A percentile compares a stretch with the other conserved stretches of the same genome.
Evolutionary conservation across 306 rosid species (phyloP).

Genomic region (Lathyrus sativus): DNA sequence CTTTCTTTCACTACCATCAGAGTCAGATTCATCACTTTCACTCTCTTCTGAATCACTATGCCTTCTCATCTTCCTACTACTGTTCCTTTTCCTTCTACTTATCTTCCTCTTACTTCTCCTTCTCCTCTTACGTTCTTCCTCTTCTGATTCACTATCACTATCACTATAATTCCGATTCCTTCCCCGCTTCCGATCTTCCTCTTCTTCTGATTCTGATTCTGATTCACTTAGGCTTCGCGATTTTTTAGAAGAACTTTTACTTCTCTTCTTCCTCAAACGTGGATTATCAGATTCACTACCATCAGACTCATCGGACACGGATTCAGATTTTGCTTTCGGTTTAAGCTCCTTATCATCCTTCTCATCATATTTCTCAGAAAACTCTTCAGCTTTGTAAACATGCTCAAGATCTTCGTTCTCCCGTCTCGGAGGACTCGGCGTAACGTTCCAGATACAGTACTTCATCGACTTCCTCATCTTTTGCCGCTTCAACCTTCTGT

Average conservation of each 20-base stretch:
- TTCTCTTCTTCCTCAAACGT: conserved; percentile 43
- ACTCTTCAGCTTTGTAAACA: conserved; percentile 46
- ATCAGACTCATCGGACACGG: conserved; percentile 38
- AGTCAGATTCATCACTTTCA: conserved; percentile 45
- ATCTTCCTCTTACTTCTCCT: conserved; percentile 51
- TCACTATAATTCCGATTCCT: conserved; percentile 45
- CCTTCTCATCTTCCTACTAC: conserved; percentile 46
- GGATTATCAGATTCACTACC: conserved; percentile 47
- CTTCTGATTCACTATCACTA: conserved; percentile 51
- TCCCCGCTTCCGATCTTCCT: conserved; percentile 40
- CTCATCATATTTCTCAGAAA: conserved; percentile 39
- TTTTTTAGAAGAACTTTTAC: conserved; percentile 43
- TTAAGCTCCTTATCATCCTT: conserved; percentile 36
- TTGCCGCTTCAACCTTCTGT: conserved; percentile 78
- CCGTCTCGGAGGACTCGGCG: conserved; percentile 85
- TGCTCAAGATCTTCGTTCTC: conserved; percentile 59
- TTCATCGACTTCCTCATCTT: conserved; percentile 73
- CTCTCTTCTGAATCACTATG: conserved; percentile 57
- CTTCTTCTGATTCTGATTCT: conserved; percentile 62
- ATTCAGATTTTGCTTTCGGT: conserved; percentile 29
- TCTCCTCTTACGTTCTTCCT: conserved; percentile 44
- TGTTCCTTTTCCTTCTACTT: conserved; percentile 35
- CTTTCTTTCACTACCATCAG: conserved; percentile 48
- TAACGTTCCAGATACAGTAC: conserved; percentile 74
- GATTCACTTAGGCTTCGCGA: conserved; percentile 51